phyloP scores from a whole-genome alignment of 2,329 filamentous ascomycete genomes.

The Colletotrichum tanaceti region DNA sequence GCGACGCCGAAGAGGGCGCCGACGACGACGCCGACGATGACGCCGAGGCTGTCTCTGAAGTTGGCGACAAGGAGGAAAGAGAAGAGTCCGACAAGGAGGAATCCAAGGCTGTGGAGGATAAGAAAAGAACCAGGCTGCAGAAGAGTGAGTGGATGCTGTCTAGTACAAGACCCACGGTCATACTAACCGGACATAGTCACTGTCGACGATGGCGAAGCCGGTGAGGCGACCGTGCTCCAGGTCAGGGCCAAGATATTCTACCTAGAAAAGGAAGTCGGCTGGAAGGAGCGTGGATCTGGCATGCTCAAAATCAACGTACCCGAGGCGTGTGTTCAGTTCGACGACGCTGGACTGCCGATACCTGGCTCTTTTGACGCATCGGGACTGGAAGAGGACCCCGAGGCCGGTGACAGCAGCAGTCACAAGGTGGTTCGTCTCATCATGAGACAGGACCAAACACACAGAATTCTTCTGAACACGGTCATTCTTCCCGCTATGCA shows the following conservation, averaged over 20 bases:
- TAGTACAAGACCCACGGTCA: neutral
- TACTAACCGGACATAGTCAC: slow-evolving; percentile 61
- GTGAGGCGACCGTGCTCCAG: slow-evolving; percentile 79
- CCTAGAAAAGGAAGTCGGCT: slow-evolving; percentile 77
- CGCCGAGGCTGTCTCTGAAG: slow-evolving; percentile 51
- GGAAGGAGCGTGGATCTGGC: slow-evolving; percentile 91
- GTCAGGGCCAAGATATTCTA: slow-evolving; percentile 88
- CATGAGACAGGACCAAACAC: slow-evolving; percentile 91
- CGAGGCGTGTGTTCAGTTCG: slow-evolving; percentile 65
- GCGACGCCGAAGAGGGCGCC: slow-evolving; percentile 67
- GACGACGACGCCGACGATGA: slow-evolving; percentile 53
- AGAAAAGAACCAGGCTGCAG: slow-evolving; percentile 74
- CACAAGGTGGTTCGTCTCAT: slow-evolving; percentile 76
- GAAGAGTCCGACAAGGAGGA: slow-evolving; percentile 67
- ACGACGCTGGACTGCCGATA: slow-evolving; percentile 62
- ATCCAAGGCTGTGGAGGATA: slow-evolving; percentile 65
- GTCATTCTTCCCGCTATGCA: slow-evolving; percentile 82
- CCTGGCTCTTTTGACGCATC: slow-evolving; percentile 68
- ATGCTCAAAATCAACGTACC: slow-evolving; percentile 86
- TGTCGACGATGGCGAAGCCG: slow-evolving; percentile 88
- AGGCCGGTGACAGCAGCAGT: slow-evolving; percentile 40
- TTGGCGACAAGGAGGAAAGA: slow-evolving; percentile 59
- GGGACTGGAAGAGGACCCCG: slow-evolving; percentile 53
- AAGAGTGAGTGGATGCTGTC: slow-evolving; percentile 67
- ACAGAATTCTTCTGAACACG: slow-evolving; percentile 88